These are phyloP conservation scores for Terfezia boudieri DNA, from an alignment of 495 filamentous ascomycete genomes.

Conservation along the genomic window DNA sequence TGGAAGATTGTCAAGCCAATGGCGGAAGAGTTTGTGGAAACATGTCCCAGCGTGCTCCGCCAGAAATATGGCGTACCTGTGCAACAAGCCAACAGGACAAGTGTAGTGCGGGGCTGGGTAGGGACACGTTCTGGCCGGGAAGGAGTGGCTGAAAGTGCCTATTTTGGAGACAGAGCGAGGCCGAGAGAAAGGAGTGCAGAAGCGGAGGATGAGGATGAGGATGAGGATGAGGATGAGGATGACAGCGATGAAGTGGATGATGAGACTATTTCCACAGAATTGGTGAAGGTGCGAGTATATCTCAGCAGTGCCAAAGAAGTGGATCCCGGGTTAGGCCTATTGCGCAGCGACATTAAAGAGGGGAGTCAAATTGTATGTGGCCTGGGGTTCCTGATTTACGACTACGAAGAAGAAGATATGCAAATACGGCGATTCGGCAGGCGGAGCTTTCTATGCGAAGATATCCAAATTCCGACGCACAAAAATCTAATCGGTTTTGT, in stretches of 20 bases:
- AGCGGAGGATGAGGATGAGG: not conserved
- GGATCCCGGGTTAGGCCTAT: no score
- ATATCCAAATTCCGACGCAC: conserved; percentile 3
- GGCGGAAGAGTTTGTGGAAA: conserved; percentile 20
- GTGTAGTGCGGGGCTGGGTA: conserved; percentile 18
- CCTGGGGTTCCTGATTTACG: conserved; percentile 9
- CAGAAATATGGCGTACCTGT: conserved; percentile 6
- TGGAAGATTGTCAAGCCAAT: conserved; percentile 22
- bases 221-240: not conserved
- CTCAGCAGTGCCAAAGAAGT: not conserved
- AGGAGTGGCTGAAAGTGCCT: conserved; percentile 14
- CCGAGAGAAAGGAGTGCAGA: not conserved
- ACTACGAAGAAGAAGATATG: not conserved
- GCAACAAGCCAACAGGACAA: conserved; percentile 7
- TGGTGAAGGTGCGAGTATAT: conserved; percentile 12
- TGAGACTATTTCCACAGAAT: conserved; percentile 1
- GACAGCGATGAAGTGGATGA: not conserved
- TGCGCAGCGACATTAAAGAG: not conserved
- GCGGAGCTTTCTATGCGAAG: conserved; percentile 6
- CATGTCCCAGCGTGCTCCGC: conserved; percentile 8
- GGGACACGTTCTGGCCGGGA: conserved; percentile 14
- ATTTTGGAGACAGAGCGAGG: conserved; percentile 10
- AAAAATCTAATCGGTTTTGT: conserved; percentile 16
- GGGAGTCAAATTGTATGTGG: conserved; percentile 8
- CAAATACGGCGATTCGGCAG: conserved; percentile 10